Conservation (phyloP, 2,329 filamentous ascomycete genomes). For the Cordyceps fumosorosea region DNA sequence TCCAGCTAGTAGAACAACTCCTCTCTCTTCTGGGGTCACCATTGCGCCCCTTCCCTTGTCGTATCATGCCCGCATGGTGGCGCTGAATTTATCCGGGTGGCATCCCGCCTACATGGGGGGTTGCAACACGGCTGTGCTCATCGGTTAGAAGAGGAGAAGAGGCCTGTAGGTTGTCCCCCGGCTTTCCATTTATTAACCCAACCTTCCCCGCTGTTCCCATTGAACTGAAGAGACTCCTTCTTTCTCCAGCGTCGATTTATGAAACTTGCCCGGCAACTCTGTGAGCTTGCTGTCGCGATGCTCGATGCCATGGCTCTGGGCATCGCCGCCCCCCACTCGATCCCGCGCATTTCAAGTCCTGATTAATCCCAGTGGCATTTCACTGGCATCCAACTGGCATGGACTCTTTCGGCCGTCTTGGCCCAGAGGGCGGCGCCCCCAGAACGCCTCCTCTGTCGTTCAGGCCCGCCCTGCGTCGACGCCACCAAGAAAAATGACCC, state of each 20-base stretch:
- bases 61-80: not conserved
- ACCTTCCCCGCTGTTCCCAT: not conserved
- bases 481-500: not conserved
- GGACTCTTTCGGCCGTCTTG: no score
- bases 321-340: not conserved
- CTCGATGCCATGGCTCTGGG: not conserved
- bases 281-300: not conserved
- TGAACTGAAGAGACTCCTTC: not conserved
- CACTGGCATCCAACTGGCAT: not conserved
- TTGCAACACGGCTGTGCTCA: not conserved
- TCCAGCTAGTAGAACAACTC: no score
- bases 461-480: not conserved
- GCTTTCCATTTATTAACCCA: not conserved
- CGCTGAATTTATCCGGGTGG: not conserved
- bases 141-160: not conserved
- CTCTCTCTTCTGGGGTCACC: not conserved
- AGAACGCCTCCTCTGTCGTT: not conserved
- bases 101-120: not conserved
- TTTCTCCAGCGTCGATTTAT: no score
- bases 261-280: not conserved
- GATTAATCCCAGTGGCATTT: not conserved
- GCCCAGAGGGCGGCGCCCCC: not conserved
- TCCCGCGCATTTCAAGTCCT: not conserved
- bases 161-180: not conserved
- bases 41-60: not conserved